These are phyloP conservation scores for Podospora appendiculata DNA, from an alignment of 495 filamentous ascomycete genomes.

Conservation along the genomic window DNA sequence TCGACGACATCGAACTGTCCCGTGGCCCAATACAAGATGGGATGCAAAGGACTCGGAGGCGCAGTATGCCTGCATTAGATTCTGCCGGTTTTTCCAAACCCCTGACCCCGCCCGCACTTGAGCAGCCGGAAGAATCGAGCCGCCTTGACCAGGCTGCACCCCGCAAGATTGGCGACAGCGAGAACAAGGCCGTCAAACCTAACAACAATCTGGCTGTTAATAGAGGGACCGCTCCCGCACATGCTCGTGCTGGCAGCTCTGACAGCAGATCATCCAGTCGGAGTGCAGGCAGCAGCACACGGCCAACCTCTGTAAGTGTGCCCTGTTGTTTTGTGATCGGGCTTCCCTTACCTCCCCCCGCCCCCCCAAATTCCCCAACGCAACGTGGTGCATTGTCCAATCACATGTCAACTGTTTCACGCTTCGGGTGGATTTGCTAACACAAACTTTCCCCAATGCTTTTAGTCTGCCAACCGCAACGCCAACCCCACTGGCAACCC, in stretches of 20 bases:
- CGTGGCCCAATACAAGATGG: conserved; percentile 47
- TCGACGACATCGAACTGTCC: conserved; percentile 48
- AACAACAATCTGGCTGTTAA: conserved; percentile 9
- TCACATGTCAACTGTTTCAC: conserved; percentile 20
- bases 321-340: not conserved
- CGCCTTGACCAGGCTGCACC: conserved; percentile 24
- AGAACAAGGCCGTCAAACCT: conserved; percentile 22
- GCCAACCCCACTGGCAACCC: conserved; percentile 39
- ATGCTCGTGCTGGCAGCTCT: conserved; percentile 31
- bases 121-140: conserved; percentile 30
- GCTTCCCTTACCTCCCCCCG: too few relatives aligned
- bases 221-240: conserved; percentile 15
- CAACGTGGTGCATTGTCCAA: conserved; percentile 24
- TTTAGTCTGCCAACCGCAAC: conserved; percentile 42
- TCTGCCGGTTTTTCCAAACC: conserved; percentile 43
- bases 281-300: conserved; percentile 26
- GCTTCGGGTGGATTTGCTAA: conserved; percentile 21
- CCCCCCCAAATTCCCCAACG: too few relatives aligned
- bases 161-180: conserved; percentile 30
- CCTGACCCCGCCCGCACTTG: conserved; percentile 31
- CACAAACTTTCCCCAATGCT: conserved; percentile 17
- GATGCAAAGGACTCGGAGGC: conserved; percentile 68
- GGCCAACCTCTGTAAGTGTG: conserved; percentile 40
- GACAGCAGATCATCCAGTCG: conserved; percentile 36
- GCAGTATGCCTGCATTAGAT: conserved; percentile 79